Conservation (phyloP, 352 stramenopile genomes). For the Peronospora belbahrii region DNA sequence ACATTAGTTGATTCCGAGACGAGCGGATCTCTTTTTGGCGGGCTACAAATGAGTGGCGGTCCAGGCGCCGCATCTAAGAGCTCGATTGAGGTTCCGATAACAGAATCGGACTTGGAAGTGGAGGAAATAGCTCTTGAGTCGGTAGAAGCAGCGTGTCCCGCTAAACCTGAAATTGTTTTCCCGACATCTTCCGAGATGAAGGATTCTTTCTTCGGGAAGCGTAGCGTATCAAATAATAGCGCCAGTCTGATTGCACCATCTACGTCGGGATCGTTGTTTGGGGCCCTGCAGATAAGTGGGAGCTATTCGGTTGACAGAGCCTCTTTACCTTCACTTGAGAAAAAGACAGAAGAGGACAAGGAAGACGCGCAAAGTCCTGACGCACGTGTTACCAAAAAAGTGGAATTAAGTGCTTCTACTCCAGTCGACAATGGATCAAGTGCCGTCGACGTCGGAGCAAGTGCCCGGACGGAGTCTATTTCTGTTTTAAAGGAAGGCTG, state of each 20-base stretch:
- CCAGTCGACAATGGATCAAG: slow-evolving; percentile 11
- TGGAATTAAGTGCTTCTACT: neutral
- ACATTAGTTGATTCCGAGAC: neutral
- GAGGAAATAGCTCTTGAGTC: slow-evolving; percentile 5
- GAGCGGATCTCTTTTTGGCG: slow-evolving; percentile 28
- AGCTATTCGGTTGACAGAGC: slow-evolving; percentile 19
- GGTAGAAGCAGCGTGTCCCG: slow-evolving; percentile 5
- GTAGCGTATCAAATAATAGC: slow-evolving; percentile 4
- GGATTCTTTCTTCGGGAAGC: slow-evolving; percentile 44
- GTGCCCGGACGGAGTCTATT: neutral
- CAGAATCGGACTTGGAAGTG: slow-evolving; percentile 3
- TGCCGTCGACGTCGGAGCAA: neutral
- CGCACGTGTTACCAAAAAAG: neutral
- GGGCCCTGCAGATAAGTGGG: slow-evolving; percentile 37
- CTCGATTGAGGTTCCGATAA: slow-evolving; percentile 5
- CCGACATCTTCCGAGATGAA: slow-evolving; percentile 38
- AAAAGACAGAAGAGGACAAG: slow-evolving; percentile 5
- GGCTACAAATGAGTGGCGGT: slow-evolving; percentile 29
- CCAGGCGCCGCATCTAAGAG: slow-evolving; percentile 6
- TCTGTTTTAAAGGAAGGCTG: neutral
- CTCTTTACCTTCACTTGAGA: slow-evolving; percentile 10
- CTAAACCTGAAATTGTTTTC: slow-evolving; percentile 19
- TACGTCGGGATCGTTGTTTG: slow-evolving; percentile 32
- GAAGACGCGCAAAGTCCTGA: neutral
- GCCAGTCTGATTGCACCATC: slow-evolving; percentile 18